These are phyloP conservation scores for Apiospora hydei DNA, from an alignment of 2,329 filamentous ascomycete species.

Conservation along the genomic window DNA sequence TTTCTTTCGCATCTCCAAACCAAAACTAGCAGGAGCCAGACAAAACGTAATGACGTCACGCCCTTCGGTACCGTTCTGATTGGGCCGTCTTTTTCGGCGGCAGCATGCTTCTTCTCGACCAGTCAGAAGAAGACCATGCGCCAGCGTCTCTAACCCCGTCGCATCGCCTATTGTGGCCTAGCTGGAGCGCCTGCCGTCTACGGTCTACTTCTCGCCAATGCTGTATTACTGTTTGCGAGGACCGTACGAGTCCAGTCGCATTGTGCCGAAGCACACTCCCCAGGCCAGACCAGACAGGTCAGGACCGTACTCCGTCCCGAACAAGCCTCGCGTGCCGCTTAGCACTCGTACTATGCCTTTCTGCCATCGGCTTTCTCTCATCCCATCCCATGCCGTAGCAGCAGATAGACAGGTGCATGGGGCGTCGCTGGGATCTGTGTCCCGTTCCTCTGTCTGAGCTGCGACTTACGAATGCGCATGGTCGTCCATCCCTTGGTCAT, in stretches of 20 bases:
- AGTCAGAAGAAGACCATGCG: background rate
- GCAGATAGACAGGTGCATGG: too few relatives aligned
- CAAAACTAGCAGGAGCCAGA: background rate
- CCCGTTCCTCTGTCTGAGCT: background rate
- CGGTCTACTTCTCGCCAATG: constrained; percentile 5
- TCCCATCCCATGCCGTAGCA: background rate
- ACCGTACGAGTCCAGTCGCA: constrained; percentile 6
- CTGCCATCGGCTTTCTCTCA: constrained; percentile 3
- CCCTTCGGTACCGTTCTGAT: background rate
- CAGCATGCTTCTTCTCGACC: background rate
- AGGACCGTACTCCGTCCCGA: background rate
- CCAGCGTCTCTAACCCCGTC: background rate
- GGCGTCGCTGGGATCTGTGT: background rate
- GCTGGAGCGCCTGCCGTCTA: background rate
- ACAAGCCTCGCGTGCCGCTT: background rate
- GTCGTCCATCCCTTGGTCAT: background rate
- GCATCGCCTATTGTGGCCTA: background rate
- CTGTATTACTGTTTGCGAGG: background rate
- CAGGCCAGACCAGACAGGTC: background rate
- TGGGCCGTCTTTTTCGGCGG: background rate
- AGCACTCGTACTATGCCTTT: background rate
- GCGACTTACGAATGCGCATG: constrained; percentile 2
- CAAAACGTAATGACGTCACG: constrained; percentile 1
- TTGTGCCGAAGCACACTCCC: background rate
- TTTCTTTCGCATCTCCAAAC: background rate